Base-by-base conservation (phyloP, 257 asterid genomes). In the Euphrasia confusa region DNA sequence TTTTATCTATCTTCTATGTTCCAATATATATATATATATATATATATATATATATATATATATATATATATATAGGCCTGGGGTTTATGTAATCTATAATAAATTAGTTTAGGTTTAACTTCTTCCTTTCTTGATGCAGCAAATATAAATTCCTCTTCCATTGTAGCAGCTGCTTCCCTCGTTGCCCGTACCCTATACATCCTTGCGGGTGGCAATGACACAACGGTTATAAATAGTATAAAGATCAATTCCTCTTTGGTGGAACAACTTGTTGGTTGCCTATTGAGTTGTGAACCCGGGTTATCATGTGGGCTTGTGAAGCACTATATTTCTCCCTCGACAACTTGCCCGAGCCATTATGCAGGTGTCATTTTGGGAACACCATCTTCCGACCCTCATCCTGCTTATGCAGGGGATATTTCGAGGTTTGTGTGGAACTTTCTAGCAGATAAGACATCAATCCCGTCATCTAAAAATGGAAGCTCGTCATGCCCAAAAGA, bases 351-450 rank as follows among this genome's bases (percentile, higher is more conserved):
- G 2, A 81, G 74, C 81, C 83, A 92, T 74, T 89, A 92, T 50
- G 98, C 83, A 4, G 97, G 97, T 57, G 97, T 92, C 69, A 63
- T 88, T 58, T 45, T 77, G 65, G 95, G 90, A 69, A 87, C 86
- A 68, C 98, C 98, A 64, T 83, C 90, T 39, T 72, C 88, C 18
- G 68, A 75, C n/a, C 84, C 77, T 67, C 78, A 86, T 69, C 86
- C 75, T 66, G 73, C 65, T 68, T 68, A 90, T 72, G 89, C 74
- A 10, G 89, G 90, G 45, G 98, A 91, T 72, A 71, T 88, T 47
- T 84, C 98, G 44, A 85, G 98, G 78, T 88, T 91, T 28, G 72
- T 91, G 63, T 84, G 95, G 95, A 92, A 84, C 80, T 92, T 89
- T 75, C 67, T 88, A 75, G 99, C 97, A 1, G 88, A 81, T 33